These are phyloP conservation scores for Aspergillus homomorphus DNA, from an alignment of 495 filamentous ascomycete species.

Conservation along the genomic window DNA sequence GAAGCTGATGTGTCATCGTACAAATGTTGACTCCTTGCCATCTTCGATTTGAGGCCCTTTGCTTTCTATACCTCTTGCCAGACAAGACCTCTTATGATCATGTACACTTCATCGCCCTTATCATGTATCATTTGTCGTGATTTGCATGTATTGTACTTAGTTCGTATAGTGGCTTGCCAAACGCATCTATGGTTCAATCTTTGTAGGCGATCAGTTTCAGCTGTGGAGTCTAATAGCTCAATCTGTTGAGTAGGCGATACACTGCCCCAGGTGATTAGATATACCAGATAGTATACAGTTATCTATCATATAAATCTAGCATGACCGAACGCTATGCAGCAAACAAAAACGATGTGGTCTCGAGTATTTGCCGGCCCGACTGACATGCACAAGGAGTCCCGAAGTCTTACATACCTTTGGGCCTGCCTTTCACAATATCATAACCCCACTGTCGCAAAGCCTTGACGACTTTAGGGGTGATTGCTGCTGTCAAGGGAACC, in stretches of 20 bases:
- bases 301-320: constrained; percentile 18
- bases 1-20: constrained; percentile 11
- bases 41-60: constrained; percentile 14
- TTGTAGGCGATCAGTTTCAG: constrained; percentile 8
- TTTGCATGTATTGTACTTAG: background rate
- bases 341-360: constrained; percentile 10
- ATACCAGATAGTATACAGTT: constrained; percentile 41
- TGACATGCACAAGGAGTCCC: background rate
- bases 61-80: constrained; percentile 4
- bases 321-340: constrained; percentile 27
- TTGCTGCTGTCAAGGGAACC: constrained; percentile 82
- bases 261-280: constrained; percentile 28
- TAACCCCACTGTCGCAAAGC: constrained; percentile 79
- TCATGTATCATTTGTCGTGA: background rate
- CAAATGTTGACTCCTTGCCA: constrained; percentile 5
- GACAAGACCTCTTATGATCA: background rate
- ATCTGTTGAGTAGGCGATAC: constrained; percentile 29
- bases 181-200: constrained; percentile 3
- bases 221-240: background rate
- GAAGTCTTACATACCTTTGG: constrained; percentile 35
- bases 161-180: background rate
- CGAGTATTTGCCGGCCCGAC: background rate
- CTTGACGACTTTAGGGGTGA: constrained; percentile 90
- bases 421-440: constrained; percentile 63
- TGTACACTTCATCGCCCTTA: background rate